These are phyloP conservation scores for Phytophthora quininea DNA, from an alignment of 352 stramenopile genomes.

Conservation along the genomic window DNA sequence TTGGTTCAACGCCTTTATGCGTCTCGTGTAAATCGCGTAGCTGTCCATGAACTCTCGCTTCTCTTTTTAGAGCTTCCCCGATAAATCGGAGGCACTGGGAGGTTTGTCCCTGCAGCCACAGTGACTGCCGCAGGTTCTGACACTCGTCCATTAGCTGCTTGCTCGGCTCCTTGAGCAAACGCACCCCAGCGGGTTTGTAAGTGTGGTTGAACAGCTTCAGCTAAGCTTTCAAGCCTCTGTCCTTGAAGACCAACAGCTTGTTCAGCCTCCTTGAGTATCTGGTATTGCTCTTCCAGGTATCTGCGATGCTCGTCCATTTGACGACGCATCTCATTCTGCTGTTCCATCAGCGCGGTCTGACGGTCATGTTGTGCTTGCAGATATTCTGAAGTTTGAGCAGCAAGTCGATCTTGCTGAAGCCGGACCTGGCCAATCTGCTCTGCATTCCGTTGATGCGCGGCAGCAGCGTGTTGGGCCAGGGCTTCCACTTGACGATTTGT, in stretches of 20 bases:
- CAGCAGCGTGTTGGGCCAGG: neutral
- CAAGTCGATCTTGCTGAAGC: neutral
- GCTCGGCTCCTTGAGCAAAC: slow-evolving; percentile 3
- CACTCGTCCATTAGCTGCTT: neutral
- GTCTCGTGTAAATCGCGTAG: neutral
- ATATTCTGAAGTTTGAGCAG: neutral
- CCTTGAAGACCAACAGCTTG: neutral
- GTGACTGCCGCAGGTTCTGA: neutral
- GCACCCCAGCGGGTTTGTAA: slow-evolving; percentile 7
- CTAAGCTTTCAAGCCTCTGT: neutral
- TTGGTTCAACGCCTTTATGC: neutral
- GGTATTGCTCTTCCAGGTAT: slow-evolving; percentile 17
- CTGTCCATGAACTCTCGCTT: slow-evolving; percentile 1
- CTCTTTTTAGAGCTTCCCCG: neutral
- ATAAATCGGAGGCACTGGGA: neutral
- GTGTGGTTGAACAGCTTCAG: slow-evolving; percentile 6
- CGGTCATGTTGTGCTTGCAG: neutral
- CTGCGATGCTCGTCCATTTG: neutral
- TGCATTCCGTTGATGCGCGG: neutral
- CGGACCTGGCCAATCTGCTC: neutral
- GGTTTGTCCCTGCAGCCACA: neutral
- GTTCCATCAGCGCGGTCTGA: neutral
- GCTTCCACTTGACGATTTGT: neutral
- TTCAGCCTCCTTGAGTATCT: slow-evolving; percentile 11
- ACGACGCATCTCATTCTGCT: neutral